Conservation (phyloP, 768 basidiomycete species). For the Russula lepida region DNA sequence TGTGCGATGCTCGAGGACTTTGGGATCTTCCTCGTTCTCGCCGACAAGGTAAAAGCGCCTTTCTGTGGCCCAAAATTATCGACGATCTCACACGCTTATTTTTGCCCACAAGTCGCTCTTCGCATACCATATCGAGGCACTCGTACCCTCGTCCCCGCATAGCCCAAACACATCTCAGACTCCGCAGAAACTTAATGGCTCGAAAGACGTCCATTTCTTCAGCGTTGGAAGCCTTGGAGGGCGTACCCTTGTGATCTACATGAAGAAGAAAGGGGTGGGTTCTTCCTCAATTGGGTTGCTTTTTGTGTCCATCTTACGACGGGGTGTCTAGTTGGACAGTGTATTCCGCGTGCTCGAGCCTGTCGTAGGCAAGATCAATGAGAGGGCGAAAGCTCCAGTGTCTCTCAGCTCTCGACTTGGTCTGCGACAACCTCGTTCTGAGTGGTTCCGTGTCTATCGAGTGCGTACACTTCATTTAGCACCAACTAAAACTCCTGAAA, state of each 20-base stretch:
- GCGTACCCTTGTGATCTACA: constrained; percentile 86
- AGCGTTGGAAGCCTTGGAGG: constrained; percentile 82
- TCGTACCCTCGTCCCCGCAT: constrained; percentile 80
- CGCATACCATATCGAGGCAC: constrained; percentile 92
- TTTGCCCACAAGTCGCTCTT: constrained; percentile 54
- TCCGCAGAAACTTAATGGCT: constrained; percentile 85
- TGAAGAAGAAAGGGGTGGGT: constrained; percentile 85
- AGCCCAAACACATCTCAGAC: constrained; percentile 61
- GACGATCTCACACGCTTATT: background rate
- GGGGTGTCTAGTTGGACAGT: constrained; percentile 53
- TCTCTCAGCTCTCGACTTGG: constrained; percentile 68
- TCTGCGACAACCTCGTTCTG: constrained; percentile 71
- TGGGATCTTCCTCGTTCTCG: constrained; percentile 90
- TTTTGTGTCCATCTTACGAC: constrained; percentile 13
- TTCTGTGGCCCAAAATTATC: background rate
- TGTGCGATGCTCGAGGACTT: constrained; percentile 96
- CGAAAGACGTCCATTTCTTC: constrained; percentile 93
- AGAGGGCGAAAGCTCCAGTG: constrained; percentile 59
- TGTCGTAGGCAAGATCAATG: constrained; percentile 82
- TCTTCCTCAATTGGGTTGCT: constrained; percentile 12
- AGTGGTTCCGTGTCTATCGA: constrained; percentile 93
- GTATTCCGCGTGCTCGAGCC: constrained; percentile 98
- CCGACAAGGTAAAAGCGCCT: constrained; percentile 59
- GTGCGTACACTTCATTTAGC: constrained; percentile 26
- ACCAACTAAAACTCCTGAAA: background rate